Evolutionary conservation across 2,329 filamentous ascomycete genomes (phyloP).

Genomic region (Paraphaeosphaeria sporulosa): DNA sequence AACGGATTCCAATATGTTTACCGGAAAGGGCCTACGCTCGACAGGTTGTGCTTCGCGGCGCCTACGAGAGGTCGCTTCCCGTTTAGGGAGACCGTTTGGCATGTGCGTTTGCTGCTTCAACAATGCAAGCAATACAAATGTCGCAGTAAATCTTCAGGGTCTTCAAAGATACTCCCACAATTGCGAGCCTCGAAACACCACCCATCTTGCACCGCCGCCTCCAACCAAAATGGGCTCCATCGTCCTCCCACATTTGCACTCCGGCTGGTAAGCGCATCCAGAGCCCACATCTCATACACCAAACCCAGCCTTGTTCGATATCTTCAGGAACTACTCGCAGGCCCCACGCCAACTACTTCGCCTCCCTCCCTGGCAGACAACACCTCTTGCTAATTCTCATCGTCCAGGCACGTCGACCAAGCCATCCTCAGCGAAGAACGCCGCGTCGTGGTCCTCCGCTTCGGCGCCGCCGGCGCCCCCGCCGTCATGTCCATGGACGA

Average conservation of each 20-base stretch:
- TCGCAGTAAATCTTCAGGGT: too few relatives aligned
- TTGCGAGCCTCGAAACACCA: neutral
- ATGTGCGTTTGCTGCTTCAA: neutral
- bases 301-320: too few relatives aligned
- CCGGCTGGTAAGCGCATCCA: slow-evolving; percentile 66
- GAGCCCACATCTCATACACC: too few relatives aligned
- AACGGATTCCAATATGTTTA: neutral
- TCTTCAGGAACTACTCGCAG: too few relatives aligned
- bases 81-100: neutral
- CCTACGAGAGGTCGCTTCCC: neutral
- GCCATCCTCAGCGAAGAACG: slow-evolving; percentile 82
- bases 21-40: neutral
- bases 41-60: neutral
- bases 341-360: too few relatives aligned
- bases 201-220: too few relatives aligned
- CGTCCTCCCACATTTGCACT: slow-evolving; percentile 84
- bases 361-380: too few relatives aligned
- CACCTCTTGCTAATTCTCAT: too few relatives aligned
- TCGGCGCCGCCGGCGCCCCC: slow-evolving; percentile 80
- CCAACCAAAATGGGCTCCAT: slow-evolving; percentile 73
- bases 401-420: slow-evolving; percentile 82
- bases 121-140: neutral
- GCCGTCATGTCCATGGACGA: slow-evolving; percentile 60
- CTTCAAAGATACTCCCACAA: neutral
- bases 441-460: slow-evolving; percentile 86